Evolutionary conservation across 257 asterid species (phyloP).

Genomic region (Dorcoceras hygrometricum): DNA sequence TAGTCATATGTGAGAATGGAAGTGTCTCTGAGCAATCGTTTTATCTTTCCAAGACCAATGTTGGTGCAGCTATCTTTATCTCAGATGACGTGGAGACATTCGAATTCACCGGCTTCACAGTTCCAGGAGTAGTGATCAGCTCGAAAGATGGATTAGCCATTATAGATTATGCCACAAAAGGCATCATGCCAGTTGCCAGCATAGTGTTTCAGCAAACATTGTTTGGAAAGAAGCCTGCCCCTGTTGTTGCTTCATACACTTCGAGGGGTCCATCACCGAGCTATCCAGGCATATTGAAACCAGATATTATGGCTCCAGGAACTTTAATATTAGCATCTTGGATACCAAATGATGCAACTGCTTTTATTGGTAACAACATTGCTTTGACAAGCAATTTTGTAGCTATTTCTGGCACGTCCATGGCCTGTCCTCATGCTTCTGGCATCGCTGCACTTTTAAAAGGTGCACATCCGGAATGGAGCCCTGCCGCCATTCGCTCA

Average conservation of each 20-base stretch:
- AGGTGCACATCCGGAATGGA: conserved; percentile 42
- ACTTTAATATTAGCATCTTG: conserved; percentile 33
- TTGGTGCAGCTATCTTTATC: conserved; percentile 17
- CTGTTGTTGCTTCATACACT: conserved; percentile 26
- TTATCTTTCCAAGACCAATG: conserved; percentile 12
- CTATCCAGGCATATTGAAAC: conserved; percentile 37
- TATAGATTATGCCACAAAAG: conserved; percentile 17
- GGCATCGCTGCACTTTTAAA: conserved; percentile 44
- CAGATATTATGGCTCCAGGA: conserved; percentile 47
- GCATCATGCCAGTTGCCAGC: conserved; percentile 5
- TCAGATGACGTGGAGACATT: conserved; percentile 12
- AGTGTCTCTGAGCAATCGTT: neutral
- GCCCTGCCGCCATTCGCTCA: conserved; percentile 44
- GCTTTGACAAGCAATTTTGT: conserved; percentile 20
- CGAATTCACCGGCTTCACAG: neutral
- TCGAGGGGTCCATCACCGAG: conserved; percentile 40
- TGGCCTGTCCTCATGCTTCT: conserved; percentile 47
- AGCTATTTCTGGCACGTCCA: conserved; percentile 36
- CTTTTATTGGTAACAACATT: conserved; percentile 16
- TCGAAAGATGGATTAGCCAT: conserved; percentile 18
- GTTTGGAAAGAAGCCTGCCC: conserved; percentile 29
- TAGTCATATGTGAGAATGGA: conserved; percentile 27
- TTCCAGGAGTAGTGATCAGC: conserved; percentile 27
- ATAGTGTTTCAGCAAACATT: conserved; percentile 37
- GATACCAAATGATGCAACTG: conserved; percentile 15